A percentile compares a stretch with the other conserved stretches of the same genome.
Evolutionary conservation across 2,329 filamentous ascomycete genomes (phyloP).

Genomic region (Lasiodiplodia citricola): DNA sequence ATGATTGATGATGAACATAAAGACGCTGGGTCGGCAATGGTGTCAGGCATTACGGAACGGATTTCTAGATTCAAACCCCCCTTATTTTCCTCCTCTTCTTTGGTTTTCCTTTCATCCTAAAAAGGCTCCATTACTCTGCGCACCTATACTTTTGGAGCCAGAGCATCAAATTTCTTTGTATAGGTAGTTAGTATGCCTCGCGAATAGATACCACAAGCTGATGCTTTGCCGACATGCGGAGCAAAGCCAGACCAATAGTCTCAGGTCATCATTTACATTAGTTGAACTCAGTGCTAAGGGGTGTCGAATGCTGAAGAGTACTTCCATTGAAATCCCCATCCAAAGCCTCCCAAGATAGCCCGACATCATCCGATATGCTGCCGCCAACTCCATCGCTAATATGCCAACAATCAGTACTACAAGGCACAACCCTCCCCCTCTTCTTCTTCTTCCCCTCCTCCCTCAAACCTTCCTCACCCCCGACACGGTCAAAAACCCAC

Average conservation of each 20-base stretch:
- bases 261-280: not conserved
- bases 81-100: too few relatives aligned
- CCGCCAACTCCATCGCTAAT: not conserved
- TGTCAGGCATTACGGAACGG: too few relatives aligned
- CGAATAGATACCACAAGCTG: not conserved
- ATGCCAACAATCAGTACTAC: not conserved
- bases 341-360: not conserved
- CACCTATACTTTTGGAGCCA: too few relatives aligned
- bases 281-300: not conserved
- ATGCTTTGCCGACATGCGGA: not conserved
- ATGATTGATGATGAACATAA: too few relatives aligned
- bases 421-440: not conserved
- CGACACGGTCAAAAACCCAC: constrained; percentile 72
- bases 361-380: not conserved
- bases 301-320: not conserved
- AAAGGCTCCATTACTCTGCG: too few relatives aligned
- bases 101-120: too few relatives aligned
- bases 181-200: too few relatives aligned
- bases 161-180: too few relatives aligned
- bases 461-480: constrained; percentile 52
- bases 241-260: not conserved
- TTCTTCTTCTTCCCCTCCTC: not conserved
- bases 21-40: too few relatives aligned
- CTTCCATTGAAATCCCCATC: not conserved
- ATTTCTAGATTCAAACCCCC: too few relatives aligned